Evolutionary conservation across 768 basidiomycete species (phyloP).

Genomic region (Naganishia randhawae): DNA sequence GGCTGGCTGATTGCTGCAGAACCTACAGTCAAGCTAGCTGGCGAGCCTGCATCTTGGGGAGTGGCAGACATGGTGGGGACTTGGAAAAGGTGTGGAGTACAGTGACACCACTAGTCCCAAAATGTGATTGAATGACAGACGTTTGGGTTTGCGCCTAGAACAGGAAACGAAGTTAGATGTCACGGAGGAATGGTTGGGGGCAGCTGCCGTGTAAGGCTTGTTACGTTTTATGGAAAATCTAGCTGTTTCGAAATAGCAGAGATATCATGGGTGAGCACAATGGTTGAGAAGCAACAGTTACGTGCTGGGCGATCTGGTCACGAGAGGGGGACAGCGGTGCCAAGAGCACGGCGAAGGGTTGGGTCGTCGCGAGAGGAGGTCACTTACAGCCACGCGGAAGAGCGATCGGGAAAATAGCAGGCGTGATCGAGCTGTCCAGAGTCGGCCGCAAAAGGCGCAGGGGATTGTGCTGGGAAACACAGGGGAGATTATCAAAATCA

Average conservation of each 20-base stretch:
- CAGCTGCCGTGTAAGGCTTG: background rate
- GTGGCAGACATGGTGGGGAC: slow-evolving; percentile 2
- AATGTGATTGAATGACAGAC: background rate
- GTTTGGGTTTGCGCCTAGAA: background rate
- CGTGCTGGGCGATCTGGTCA: background rate
- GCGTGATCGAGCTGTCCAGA: slow-evolving; percentile 6
- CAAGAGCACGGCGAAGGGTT: background rate
- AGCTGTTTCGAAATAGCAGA: background rate
- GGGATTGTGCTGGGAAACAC: background rate
- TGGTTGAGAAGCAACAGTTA: no score
- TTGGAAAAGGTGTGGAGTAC: background rate
- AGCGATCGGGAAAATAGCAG: background rate
- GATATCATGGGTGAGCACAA: background rate
- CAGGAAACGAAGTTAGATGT: background rate
- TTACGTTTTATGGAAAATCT: background rate
- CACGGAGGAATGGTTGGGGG: background rate
- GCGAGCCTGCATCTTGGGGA: slow-evolving; percentile 1
- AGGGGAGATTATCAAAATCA: background rate
- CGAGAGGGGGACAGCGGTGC: background rate
- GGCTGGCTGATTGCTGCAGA: background rate
- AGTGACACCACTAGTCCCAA: background rate
- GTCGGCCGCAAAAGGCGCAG: slow-evolving; percentile 1
- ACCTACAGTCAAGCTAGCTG: no score
- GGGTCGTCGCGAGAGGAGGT: background rate
- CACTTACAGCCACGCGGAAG: background rate